Base-by-base conservation (phyloP, 805 yeast species). In the Metschnikowia continentalis region DNA sequence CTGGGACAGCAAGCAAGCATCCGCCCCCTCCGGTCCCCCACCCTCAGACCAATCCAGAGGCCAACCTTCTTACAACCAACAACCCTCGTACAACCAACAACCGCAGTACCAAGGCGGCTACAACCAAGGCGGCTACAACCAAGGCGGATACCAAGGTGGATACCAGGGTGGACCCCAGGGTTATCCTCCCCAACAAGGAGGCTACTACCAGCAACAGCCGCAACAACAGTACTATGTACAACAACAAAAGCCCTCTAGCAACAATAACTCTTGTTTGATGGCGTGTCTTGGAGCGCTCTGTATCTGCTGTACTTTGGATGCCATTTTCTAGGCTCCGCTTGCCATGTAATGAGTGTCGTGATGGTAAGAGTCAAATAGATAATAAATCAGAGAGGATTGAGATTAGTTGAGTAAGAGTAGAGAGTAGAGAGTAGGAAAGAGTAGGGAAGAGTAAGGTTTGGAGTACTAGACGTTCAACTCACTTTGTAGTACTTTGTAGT, bases 191-290 rank as follows among this genome's bases (percentile, higher is more conserved):
- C 68, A 54, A 6, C 68, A 61, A 46, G 63, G 61, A 19, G 67
- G 68, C 10, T 70, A 71, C 58, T 65, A 69, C 50, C 75, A 64
- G 52, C 76, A 71, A 57, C 76, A 65, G 50, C 61, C 56, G 23
- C 58, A 52, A 26, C 77, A 72, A 55, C 76, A 75, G 47, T 65
- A 71, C 68, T 72, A 73, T 46, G 75, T 70, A 14, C 76, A 72
- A 59, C 77, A 73, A 56, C 67, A 67, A 49, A 65, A 62, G 36
- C 63, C 61, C 22, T 56, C 58, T 45, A 52, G 56, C 19, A 63
- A 65, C 35, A 60, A 61, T 47, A 67, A 62, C 40, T 68, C 70
- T 15, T 70, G 75, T 52, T 72, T 74, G 61, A 61, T 64, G 52
- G 72, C 70, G 19, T 68, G 75, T 46, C 66, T 71, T 61, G 71